Percentiles rank a stretch among this genome's conserved stretches.
Evolutionary conservation across 495 filamentous ascomycete genomes (phyloP).

Genomic region (Rhypophila decipiens): DNA sequence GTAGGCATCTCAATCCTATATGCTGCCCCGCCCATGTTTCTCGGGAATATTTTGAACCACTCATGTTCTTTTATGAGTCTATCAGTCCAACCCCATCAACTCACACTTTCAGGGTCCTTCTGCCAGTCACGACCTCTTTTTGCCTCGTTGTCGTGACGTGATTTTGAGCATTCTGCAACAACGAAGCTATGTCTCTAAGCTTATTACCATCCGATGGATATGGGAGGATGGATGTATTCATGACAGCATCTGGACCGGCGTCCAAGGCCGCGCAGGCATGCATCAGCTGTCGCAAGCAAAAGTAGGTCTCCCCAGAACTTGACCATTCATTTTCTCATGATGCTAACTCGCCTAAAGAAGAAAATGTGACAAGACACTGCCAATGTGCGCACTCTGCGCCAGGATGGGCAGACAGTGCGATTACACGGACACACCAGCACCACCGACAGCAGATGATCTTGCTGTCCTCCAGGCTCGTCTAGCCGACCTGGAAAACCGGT

Average conservation of each 20-base stretch:
- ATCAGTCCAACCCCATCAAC: too few species aligned
- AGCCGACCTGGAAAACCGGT: slow-evolving; percentile 31
- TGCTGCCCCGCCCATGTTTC: too few species aligned
- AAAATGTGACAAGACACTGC: slow-evolving; percentile 43
- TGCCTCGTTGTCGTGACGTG: too few species aligned
- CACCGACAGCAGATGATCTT: slow-evolving; percentile 36
- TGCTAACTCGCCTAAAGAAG: slow-evolving; percentile 14
- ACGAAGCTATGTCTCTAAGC: background rate
- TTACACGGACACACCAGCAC: slow-evolving; percentile 25
- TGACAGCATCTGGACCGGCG: too few species aligned
- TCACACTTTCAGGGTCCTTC: too few species aligned
- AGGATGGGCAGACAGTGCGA: slow-evolving; percentile 37
- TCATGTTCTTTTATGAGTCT: too few species aligned
- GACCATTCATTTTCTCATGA: background rate
- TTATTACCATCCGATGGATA: too few species aligned
- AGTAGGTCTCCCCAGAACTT: slow-evolving; percentile 12
- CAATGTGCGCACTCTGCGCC: slow-evolving; percentile 34
- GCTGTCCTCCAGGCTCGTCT: slow-evolving; percentile 29
- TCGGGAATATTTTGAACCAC: too few species aligned
- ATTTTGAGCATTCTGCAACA: too few species aligned
- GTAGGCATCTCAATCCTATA: too few species aligned
- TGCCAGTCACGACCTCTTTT: too few species aligned
- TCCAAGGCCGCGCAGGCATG: slow-evolving; percentile 21
- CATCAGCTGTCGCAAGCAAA: slow-evolving; percentile 32
- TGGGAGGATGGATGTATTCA: too few species aligned